Conservation (phyloP, 2,329 filamentous ascomycete species). For the Capronia epimyces region DNA sequence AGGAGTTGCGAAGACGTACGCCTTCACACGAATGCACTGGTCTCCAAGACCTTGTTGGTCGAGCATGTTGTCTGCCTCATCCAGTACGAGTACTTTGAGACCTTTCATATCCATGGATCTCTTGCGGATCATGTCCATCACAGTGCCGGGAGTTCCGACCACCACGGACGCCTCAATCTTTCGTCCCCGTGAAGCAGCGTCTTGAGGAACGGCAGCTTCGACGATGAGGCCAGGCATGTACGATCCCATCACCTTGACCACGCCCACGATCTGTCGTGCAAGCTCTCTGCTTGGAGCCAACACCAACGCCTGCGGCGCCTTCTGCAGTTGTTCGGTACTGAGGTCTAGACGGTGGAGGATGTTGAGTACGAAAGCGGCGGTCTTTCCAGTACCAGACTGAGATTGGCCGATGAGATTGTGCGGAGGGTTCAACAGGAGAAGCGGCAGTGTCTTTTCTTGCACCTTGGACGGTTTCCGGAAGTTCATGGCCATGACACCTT, state of each 20-base stretch:
- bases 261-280: conserved; percentile 85
- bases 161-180: conserved; percentile 71
- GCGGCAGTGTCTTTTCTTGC: conserved; percentile 85
- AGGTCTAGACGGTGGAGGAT: conserved; percentile 83
- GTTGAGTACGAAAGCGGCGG: conserved; percentile 90
- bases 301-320: conserved; percentile 72
- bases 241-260: conserved; percentile 75
- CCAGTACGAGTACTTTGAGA: conserved; percentile 79
- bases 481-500: conserved; percentile 72
- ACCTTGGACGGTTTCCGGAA: conserved; percentile 97
- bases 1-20: conserved; percentile 49
- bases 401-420: conserved; percentile 95
- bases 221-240: conserved; percentile 72
- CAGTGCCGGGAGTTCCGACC: conserved; percentile 89
- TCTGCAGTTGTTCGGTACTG: conserved; percentile 50
- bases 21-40: conserved; percentile 85
- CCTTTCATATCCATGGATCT: conserved; percentile 65
- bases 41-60: conserved; percentile 93
- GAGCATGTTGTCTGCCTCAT: conserved; percentile 98
- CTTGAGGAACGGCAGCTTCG: conserved; percentile 72
- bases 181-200: conserved; percentile 63
- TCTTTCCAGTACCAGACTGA: conserved; percentile 98
- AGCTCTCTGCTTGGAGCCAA: conserved; percentile 91
- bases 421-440: conserved; percentile 81
- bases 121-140: conserved; percentile 77